These are phyloP conservation scores for Trichoderma harzianum DNA, from an alignment of 2,329 filamentous ascomycete species.

Conservation along the genomic window DNA sequence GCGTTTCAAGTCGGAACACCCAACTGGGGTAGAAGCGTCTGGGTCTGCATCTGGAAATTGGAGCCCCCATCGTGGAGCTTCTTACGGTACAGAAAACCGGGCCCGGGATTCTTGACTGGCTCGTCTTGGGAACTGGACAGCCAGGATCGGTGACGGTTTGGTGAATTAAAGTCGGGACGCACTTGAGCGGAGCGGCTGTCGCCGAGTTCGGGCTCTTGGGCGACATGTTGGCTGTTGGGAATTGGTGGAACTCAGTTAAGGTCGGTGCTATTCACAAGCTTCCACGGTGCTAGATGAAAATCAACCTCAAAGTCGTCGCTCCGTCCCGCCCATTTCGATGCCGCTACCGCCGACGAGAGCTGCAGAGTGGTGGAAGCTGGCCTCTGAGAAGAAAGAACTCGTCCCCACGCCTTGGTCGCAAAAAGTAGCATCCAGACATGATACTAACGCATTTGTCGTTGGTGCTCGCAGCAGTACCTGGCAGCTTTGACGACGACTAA, in stretches of 20 bases:
- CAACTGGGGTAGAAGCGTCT: slow-evolving; percentile 14
- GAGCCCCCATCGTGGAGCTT: slow-evolving; percentile 7
- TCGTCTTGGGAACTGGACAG: not conserved
- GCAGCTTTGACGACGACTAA: not conserved
- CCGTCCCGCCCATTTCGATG: not conserved
- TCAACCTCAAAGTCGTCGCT: not conserved
- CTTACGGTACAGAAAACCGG: slow-evolving; percentile 2
- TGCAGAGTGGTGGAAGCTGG: not conserved
- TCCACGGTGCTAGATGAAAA: not conserved
- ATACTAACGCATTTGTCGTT: not conserved
- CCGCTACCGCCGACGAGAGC: not conserved
- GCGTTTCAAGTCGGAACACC: slow-evolving; percentile 12
- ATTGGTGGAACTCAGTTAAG: not conserved
- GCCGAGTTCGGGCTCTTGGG: slow-evolving; percentile 14
- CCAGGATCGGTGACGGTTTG: slow-evolving; percentile 12
- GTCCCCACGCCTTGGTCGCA: not conserved
- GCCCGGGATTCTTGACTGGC: slow-evolving; percentile 2
- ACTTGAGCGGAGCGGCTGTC: slow-evolving; percentile 6
- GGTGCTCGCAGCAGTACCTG: not conserved
- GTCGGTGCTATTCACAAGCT: not conserved
- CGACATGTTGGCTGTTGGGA: not conserved
- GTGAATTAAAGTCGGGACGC: slow-evolving; percentile 1
- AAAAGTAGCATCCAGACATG: not conserved
- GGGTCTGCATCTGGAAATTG: slow-evolving; percentile 15
- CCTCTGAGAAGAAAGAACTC: not conserved